These are phyloP conservation scores for Thelonectria olida DNA, from an alignment of 2,329 filamentous ascomycete genomes.

Conservation along the genomic window DNA sequence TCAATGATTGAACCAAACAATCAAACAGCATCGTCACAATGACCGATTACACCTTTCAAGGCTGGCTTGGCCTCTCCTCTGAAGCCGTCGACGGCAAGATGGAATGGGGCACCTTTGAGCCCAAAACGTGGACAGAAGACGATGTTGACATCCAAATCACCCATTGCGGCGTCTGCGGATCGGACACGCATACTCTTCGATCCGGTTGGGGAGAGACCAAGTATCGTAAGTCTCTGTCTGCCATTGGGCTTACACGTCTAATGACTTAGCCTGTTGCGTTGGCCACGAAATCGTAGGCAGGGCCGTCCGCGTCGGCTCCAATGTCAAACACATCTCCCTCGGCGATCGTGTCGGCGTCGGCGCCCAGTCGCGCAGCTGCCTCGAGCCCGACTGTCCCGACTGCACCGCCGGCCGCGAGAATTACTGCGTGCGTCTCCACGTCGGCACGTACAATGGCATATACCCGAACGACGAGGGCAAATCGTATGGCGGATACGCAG, in stretches of 20 bases:
- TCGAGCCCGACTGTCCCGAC: constrained; percentile 18
- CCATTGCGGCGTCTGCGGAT: constrained; percentile 73
- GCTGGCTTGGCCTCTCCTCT: constrained; percentile 57
- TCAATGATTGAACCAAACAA: neutral
- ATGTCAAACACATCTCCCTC: constrained; percentile 60
- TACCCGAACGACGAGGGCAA: constrained; percentile 68
- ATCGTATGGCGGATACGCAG: constrained; percentile 67
- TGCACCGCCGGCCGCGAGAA: constrained; percentile 66
- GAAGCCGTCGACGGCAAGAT: constrained; percentile 60
- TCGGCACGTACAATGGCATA: constrained; percentile 65
- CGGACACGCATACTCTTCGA: constrained; percentile 66
- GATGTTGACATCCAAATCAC: constrained; percentile 73
- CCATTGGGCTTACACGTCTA: neutral
- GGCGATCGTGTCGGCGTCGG: constrained; percentile 64
- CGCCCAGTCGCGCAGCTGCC: constrained; percentile 33
- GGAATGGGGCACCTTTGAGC: constrained; percentile 65
- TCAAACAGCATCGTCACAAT: neutral
- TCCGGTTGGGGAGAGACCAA: constrained; percentile 57
- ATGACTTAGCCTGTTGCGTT: constrained; percentile 57
- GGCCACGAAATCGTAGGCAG: constrained; percentile 73
- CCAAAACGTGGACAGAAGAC: constrained; percentile 71
- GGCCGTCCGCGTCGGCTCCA: constrained; percentile 62
- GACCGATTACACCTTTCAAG: constrained; percentile 16
- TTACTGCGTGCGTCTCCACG: constrained; percentile 68
- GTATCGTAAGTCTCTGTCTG: constrained; percentile 6